A percentile compares a stretch with the other conserved stretches of the same genome.
Evolutionary conservation across 305 asterid species (phyloP).

Genomic region (Fraxinus baroniana): DNA sequence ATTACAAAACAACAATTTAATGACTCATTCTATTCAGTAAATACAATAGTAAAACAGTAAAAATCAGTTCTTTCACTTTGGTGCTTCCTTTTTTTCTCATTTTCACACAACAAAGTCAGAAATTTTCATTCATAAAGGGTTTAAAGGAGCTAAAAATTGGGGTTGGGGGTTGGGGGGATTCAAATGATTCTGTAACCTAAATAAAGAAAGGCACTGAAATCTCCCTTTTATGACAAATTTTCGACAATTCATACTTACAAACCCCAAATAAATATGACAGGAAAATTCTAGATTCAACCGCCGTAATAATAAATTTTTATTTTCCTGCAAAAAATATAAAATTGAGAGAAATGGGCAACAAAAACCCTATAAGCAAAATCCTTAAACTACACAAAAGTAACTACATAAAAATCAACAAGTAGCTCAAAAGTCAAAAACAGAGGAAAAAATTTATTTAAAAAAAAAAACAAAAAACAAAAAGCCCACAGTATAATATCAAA

Average conservation of each 20-base stretch:
- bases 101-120: background rate
- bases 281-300: background rate
- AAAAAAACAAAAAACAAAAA: background rate
- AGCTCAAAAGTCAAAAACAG: constrained; percentile 17
- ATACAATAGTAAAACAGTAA: background rate
- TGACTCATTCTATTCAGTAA: background rate
- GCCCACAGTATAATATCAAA: constrained; percentile 27
- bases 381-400: constrained; percentile 1
- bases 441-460: constrained; percentile 5
- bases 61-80: constrained; percentile 8
- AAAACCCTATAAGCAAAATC: background rate
- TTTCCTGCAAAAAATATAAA: background rate
- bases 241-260: background rate
- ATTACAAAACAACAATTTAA: background rate
- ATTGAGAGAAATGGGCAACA: background rate
- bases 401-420: constrained; percentile 11
- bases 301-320: background rate
- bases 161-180: too few relatives aligned
- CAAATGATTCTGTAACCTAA: background rate
- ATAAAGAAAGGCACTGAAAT: background rate
- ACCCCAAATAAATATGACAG: background rate
- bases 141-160: background rate
- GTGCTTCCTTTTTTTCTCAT: background rate
- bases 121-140: background rate
- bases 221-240: background rate